These are phyloP conservation scores for Incumbomyces lentus DNA, from an alignment of 2,329 filamentous ascomycete genomes.

Conservation along the genomic window DNA sequence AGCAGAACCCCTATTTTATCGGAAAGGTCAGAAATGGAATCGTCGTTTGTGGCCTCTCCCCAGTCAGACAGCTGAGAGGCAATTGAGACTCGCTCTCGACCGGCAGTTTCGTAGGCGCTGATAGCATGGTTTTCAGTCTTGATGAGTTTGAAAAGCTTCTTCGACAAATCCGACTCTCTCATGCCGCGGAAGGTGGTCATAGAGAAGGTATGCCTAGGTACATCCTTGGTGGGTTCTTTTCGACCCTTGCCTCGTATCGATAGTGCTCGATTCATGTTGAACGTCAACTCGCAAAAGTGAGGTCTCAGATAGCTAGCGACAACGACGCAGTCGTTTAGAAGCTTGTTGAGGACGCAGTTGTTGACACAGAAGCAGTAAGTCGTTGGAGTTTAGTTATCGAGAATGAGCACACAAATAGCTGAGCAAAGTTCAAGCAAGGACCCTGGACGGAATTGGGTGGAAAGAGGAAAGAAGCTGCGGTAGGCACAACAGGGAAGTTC, in stretches of 20 bases:
- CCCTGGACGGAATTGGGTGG: no score
- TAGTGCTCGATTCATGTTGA: slow-evolving; percentile 32
- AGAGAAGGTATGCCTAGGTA: slow-evolving; percentile 61
- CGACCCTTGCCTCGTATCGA: slow-evolving; percentile 27
- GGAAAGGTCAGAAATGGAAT: slow-evolving; percentile 75
- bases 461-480: no score
- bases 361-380: no score
- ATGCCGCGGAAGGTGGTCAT: slow-evolving; percentile 77
- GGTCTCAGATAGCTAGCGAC: no score
- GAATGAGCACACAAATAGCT: no score
- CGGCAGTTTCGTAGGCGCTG: slow-evolving; percentile 70
- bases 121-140: slow-evolving; percentile 91
- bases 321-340: no score
- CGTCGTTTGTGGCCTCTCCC: slow-evolving; percentile 85
- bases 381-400: no score
- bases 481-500: no score
- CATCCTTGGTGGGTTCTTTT: slow-evolving; percentile 27
- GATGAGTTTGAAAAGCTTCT: slow-evolving; percentile 81
- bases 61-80: slow-evolving; percentile 89
- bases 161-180: slow-evolving; percentile 77
- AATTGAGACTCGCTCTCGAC: slow-evolving; percentile 71
- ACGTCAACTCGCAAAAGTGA: not conserved
- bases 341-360: no score
- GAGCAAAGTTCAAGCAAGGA: no score
- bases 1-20: slow-evolving; percentile 93